These are phyloP conservation scores for Rhododendron kiyosumense DNA, from an alignment of 148 eudicot species.

Conservation along the genomic window DNA sequence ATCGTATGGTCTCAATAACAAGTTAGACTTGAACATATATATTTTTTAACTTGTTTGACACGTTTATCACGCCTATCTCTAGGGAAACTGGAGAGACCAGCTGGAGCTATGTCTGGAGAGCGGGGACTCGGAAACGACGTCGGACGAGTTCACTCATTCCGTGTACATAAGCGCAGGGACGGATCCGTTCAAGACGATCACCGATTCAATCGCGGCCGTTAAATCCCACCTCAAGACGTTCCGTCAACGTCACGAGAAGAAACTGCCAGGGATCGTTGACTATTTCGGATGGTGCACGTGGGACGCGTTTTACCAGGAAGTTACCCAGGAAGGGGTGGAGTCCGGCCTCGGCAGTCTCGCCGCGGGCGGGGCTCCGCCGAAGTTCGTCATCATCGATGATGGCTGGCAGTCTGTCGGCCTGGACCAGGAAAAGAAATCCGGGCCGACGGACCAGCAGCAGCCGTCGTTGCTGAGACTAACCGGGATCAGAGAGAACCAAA, in stretches of 20 bases:
- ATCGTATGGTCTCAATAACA: too few relatives aligned
- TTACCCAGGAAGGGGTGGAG: slow-evolving; percentile 84
- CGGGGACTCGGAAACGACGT: slow-evolving; percentile 51
- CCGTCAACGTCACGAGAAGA: slow-evolving; percentile 63
- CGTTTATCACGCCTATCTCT: slow-evolving; percentile 12
- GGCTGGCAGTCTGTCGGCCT: slow-evolving; percentile 73
- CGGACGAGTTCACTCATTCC: slow-evolving; percentile 40
- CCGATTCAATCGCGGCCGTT: slow-evolving; percentile 51
- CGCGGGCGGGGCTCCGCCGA: slow-evolving; percentile 59
- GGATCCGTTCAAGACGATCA: slow-evolving; percentile 57
- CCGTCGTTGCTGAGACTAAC: slow-evolving; percentile 47
- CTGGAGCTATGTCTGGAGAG: slow-evolving; percentile 73
- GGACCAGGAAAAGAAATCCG: slow-evolving; percentile 10
- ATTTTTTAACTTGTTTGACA: too few relatives aligned
- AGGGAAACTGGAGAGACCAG: slow-evolving; percentile 59
- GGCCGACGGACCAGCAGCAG: background rate
- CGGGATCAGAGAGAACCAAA: slow-evolving; percentile 65
- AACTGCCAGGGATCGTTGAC: slow-evolving; percentile 61
- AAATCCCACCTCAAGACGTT: slow-evolving; percentile 65
- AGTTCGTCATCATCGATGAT: slow-evolving; percentile 83
- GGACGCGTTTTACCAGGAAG: slow-evolving; percentile 94
- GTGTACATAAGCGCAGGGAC: slow-evolving; percentile 52
- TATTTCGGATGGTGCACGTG: slow-evolving; percentile 95
- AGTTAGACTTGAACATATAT: too few relatives aligned
- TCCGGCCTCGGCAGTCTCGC: slow-evolving; percentile 62